Base-by-base conservation (phyloP, 2,329 filamentous ascomycete species). In the Aspergillus sp. region DNA sequence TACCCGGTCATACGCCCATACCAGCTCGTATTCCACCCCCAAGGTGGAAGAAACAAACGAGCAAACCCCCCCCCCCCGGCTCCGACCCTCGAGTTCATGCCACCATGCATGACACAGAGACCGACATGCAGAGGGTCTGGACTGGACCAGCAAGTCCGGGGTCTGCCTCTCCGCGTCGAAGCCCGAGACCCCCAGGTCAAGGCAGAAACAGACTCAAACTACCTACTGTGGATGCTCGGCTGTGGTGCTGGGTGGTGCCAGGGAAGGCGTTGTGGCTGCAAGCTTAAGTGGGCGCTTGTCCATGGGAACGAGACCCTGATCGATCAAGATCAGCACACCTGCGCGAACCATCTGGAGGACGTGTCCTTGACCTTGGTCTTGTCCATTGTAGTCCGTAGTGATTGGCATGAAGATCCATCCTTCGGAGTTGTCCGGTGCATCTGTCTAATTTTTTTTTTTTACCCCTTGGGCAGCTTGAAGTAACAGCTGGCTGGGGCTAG, bases 201-300 rank as follows among this genome's bases (percentile, higher is more conserved):
- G 26, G 26, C 22, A 22, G 22, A 22, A 30, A 11, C 26, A 30
- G 26, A 30, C 22, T 22, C 26, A 30, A 30, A 30, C 26, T 30
- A 30, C 26, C 26, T 30, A 30, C 26, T 9, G 26, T 30, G 26
- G 26, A 11, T 9, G 26, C 30, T 32, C 47, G 47, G 47, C 47
- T 43, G 47, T 49, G 47, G 47, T 49, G 47, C 35, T 38, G 50
- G 40, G 19, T 17, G 14, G 40, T 42, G 40, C 40, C 40, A 24
- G 50, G 36, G 45, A 51, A 52, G 50, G 50, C 50, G 50, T 52
- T 52, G 50, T 48, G 36, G 49, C 45, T 17, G 40, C 40, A 42
- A 42, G 40, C 40, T 42, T 42, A 42, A 42, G 16, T 42, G 17
- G 16, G 40, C 9, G 19, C 40, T 16, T 22, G 14, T 42, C 40